Percentiles rank a stretch among this genome's conserved stretches.
Evolutionary conservation across 2,329 filamentous ascomycete species (phyloP).

Genomic region (Moelleriella libera): DNA sequence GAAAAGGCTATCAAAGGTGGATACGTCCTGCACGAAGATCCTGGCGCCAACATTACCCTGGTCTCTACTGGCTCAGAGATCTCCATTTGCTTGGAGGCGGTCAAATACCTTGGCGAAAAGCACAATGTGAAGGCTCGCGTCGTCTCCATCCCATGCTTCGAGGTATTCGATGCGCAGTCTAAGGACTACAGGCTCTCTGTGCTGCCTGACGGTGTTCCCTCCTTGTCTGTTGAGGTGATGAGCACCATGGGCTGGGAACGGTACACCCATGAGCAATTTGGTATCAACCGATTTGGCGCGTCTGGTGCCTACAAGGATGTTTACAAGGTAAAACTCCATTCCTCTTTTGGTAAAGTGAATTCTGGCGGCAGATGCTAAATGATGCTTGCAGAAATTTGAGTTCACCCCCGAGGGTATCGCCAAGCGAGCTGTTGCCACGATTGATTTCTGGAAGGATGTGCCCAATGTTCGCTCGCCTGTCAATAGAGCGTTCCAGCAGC

Average conservation of each 20-base stretch:
- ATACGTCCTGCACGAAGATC: constrained; percentile 75
- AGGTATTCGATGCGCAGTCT: constrained; percentile 86
- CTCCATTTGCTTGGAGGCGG: constrained; percentile 80
- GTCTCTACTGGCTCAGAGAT: constrained; percentile 96
- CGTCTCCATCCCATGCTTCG: constrained; percentile 91
- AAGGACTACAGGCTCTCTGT: constrained; percentile 93
- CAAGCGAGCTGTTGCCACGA: constrained; percentile 83
- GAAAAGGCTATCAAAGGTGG: constrained; percentile 88
- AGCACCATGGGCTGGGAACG: constrained; percentile 97
- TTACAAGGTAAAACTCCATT: constrained; percentile 55
- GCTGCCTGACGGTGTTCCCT: constrained; percentile 85
- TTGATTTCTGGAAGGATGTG: constrained; percentile 95
- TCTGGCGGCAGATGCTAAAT: constrained; percentile 17
- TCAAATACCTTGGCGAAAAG: constrained; percentile 81
- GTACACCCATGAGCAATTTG: constrained; percentile 98
- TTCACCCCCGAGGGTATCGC: constrained; percentile 94
- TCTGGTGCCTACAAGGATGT: constrained; percentile 96
- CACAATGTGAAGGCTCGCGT: constrained; percentile 79
- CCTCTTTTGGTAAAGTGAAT: too few species aligned
- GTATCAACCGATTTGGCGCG: constrained; percentile 96
- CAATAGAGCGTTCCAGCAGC: constrained; percentile 95
- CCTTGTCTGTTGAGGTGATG: constrained; percentile 92
- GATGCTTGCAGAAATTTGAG: constrained; percentile 72
- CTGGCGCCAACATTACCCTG: constrained; percentile 75
- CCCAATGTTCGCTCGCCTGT: constrained; percentile 84